These are phyloP conservation scores for Yamadazyma olivae DNA, from an alignment of 805 yeast genomes.

Conservation along the genomic window DNA sequence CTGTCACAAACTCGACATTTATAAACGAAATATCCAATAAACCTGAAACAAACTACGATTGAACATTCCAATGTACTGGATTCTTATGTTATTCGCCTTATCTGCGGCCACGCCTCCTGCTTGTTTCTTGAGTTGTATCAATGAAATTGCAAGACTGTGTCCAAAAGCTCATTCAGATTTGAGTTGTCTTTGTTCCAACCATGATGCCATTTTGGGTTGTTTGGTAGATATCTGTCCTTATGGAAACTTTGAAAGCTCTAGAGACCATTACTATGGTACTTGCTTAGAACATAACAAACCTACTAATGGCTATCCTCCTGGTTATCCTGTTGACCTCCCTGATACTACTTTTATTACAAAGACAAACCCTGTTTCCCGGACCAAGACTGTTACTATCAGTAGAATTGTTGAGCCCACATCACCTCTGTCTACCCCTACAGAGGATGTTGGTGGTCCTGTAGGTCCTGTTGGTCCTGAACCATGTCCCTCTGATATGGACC, in stretches of 20 bases:
- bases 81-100: too few relatives aligned
- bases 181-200: constrained; percentile 37
- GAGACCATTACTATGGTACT: constrained; percentile 50
- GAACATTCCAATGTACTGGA: too few relatives aligned
- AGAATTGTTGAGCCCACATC: too few relatives aligned
- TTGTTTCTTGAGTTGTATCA: constrained; percentile 44
- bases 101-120: constrained; percentile 42
- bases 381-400: constrained; percentile 5
- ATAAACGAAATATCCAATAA: too few relatives aligned
- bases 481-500: not conserved
- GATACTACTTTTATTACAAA: not conserved
- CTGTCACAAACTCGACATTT: too few relatives aligned
- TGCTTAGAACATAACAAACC: constrained; percentile 37
- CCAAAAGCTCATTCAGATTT: constrained; percentile 30
- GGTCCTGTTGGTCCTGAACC: not conserved
- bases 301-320: constrained; percentile 11
- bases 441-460: not conserved
- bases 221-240: constrained; percentile 44
- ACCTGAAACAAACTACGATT: too few relatives aligned
- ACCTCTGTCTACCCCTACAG: not conserved
- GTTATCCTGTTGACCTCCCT: not conserved
- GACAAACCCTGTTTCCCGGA: not conserved
- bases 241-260: constrained; percentile 38
- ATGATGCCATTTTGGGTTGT: constrained; percentile 41
- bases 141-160: constrained; percentile 34